phyloP scores from a whole-genome alignment of 805 yeast species.

The Yamadazyma takamatsuzukensis region DNA sequence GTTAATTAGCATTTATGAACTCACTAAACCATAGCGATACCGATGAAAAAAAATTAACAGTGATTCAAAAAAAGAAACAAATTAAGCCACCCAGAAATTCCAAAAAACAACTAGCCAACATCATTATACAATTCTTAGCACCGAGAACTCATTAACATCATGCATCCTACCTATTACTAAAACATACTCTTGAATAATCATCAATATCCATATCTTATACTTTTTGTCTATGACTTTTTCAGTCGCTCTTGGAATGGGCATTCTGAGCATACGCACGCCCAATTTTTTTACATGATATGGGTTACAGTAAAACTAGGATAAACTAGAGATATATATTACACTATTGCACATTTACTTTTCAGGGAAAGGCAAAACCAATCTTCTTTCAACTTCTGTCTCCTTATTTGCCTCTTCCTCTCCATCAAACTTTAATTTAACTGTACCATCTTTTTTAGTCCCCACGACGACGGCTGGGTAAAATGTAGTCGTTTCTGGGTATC shows the following conservation, averaged over 20 bases:
- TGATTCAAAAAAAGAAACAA: too few species aligned
- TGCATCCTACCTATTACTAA: too few species aligned
- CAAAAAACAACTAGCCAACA: too few species aligned
- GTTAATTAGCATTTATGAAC: conserved; percentile 19
- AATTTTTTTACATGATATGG: neutral
- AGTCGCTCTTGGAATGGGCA: conserved; percentile 14
- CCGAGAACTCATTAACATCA: too few species aligned
- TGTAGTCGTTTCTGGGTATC: conserved; percentile 97
- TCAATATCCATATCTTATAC: conserved; percentile 50
- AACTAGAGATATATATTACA: conserved; percentile 3
- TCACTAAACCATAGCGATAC: neutral
- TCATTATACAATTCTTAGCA: too few species aligned
- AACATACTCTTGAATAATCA: conserved; percentile 58
- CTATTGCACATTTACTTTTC: conserved; percentile 1
- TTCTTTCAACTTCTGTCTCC: conserved; percentile 87
- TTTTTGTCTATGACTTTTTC: conserved; percentile 35
- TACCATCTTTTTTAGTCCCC: conserved; percentile 70
- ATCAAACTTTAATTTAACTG: conserved; percentile 78
- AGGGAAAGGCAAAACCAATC: conserved; percentile 78
- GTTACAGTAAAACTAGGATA: neutral
- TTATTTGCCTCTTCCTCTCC: conserved; percentile 97
- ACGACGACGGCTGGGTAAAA: conserved; percentile 93
- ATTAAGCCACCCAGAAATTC: too few species aligned
- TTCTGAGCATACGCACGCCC: neutral
- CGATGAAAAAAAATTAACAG: neutral